phyloP scores from a whole-genome alignment of 352 stramenopile genomes.

The Halophytophthora polymorphica region DNA sequence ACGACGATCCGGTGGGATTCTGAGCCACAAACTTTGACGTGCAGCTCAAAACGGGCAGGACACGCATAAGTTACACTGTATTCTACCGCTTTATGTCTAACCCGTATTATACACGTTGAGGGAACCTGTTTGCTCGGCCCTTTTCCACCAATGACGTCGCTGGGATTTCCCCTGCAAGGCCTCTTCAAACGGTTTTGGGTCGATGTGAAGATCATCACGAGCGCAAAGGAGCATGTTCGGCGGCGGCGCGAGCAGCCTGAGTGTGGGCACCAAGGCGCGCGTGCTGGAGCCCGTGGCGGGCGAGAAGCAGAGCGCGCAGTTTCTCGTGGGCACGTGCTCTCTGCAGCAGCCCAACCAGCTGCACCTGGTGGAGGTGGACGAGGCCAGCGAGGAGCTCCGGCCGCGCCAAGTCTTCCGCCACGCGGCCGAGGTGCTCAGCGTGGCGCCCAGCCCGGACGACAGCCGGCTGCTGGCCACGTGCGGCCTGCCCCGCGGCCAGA shows the following conservation, averaged over 20 bases:
- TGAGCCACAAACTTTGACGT: no score
- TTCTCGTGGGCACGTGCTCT: constrained; percentile 60
- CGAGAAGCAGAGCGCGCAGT: constrained; percentile 60
- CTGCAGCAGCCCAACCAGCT: constrained; percentile 73
- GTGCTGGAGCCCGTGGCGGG: constrained; percentile 64
- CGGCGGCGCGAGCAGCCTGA: constrained; percentile 33
- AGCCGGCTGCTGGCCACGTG: constrained; percentile 55
- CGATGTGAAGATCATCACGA: no score
- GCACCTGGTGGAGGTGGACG: constrained; percentile 58
- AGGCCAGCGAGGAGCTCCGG: constrained; percentile 29
- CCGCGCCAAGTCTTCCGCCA: constrained; percentile 47
- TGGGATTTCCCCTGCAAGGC: no score
- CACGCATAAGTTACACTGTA: no score
- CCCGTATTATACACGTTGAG: no score
- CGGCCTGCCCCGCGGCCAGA: constrained; percentile 37
- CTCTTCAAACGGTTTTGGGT: no score
- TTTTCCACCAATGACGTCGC: no score
- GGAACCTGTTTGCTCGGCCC: no score
- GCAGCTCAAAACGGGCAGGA: no score
- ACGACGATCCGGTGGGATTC: no score
- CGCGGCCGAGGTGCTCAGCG: constrained; percentile 38
- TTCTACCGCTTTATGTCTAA: no score
- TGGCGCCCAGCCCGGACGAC: constrained; percentile 48
- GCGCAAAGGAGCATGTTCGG: constrained; percentile 41
- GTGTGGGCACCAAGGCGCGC: constrained; percentile 47